phyloP scores from a whole-genome alignment of 148 eudicot species.

The Fallopia convolvulus region DNA sequence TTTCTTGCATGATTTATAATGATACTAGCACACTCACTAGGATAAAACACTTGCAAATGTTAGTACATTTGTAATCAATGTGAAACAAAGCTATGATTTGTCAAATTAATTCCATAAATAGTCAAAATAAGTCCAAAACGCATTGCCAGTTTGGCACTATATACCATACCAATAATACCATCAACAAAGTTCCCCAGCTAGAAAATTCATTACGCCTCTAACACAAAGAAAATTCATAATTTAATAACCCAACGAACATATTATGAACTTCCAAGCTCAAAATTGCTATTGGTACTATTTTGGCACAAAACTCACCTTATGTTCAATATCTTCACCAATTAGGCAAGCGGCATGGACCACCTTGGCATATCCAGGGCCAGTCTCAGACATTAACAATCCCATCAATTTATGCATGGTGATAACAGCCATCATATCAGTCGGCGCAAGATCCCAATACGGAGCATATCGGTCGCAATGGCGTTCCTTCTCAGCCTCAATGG shows the following conservation, averaged over 20 bases:
- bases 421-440: slow-evolving; percentile 93
- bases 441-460: slow-evolving; percentile 48
- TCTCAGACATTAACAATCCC: slow-evolving; percentile 77
- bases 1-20: too few relatives aligned
- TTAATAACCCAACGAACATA: background rate
- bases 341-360: slow-evolving; percentile 73
- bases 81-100: background rate
- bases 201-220: background rate
- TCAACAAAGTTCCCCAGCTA: background rate
- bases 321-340: slow-evolving; percentile 88
- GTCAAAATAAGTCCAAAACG: background rate
- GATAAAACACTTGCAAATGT: background rate
- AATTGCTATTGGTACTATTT: background rate
- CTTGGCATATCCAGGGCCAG: slow-evolving; percentile 52
- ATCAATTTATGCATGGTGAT: slow-evolving; percentile 92
- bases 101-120: background rate
- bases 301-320: slow-evolving; percentile 42
- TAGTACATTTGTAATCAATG: background rate
- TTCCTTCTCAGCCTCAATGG: slow-evolving; percentile 51
- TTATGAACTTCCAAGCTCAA: background rate
- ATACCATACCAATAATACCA: background rate
- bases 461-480: too few relatives aligned
- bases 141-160: background rate
- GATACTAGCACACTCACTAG: too few relatives aligned
- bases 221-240: background rate